Evolutionary conservation across 1,284 basidiomycete species (phyloP).

Genomic region (Ganoderma meredithae): DNA sequence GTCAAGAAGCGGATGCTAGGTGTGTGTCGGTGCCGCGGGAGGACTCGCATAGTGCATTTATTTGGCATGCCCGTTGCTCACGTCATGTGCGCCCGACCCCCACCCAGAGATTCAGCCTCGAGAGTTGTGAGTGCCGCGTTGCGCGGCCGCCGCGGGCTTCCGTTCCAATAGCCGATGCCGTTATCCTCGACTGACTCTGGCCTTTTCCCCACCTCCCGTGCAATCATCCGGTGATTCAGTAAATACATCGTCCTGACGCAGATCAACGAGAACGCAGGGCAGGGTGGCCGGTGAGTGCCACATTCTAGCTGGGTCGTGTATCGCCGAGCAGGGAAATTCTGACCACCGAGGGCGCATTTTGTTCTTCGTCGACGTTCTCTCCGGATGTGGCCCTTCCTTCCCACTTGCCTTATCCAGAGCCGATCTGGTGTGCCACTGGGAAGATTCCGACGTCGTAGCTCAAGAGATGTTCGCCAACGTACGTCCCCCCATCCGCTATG

Average conservation of each 20-base stretch:
- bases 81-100: slow-evolving; percentile 15
- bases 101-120: slow-evolving; percentile 74
- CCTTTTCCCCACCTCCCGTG: neutral
- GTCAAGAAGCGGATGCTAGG: slow-evolving; percentile 82
- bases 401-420: slow-evolving; percentile 44
- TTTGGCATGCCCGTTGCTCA: neutral
- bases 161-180: neutral
- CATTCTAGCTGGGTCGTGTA: slow-evolving; percentile 10
- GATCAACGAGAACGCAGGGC: slow-evolving; percentile 81
- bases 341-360: slow-evolving; percentile 11
- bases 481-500: slow-evolving; percentile 35
- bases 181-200: slow-evolving; percentile 9
- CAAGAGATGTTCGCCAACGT: slow-evolving; percentile 78
- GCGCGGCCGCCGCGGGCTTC: slow-evolving; percentile 15
- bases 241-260: slow-evolving; percentile 87
- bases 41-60: neutral
- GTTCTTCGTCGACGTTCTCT: slow-evolving; percentile 9
- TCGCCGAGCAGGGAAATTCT: slow-evolving; percentile 14
- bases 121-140: slow-evolving; percentile 70
- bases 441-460: slow-evolving; percentile 72
- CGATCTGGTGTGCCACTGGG: slow-evolving; percentile 78
- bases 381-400: slow-evolving; percentile 7
- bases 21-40: slow-evolving; percentile 34
- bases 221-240: slow-evolving; percentile 46
- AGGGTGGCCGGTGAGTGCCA: slow-evolving; percentile 73